These are phyloP conservation scores for Guadua angustifolia DNA, from an alignment of 176 grass and related monocot genomes.

Conservation along the genomic window DNA sequence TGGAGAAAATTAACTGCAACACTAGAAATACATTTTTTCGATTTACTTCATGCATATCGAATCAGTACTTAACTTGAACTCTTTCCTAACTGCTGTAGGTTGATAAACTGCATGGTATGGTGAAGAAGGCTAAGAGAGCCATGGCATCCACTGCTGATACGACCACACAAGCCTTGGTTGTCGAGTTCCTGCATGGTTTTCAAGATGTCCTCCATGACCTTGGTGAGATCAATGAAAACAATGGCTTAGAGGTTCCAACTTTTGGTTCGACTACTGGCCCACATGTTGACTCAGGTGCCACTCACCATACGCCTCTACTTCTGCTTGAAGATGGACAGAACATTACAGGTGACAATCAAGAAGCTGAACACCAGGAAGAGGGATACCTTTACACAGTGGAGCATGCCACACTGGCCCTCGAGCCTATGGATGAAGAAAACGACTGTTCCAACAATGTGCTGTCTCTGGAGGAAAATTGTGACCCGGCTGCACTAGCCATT, in stretches of 20 bases:
- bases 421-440: conserved; percentile 35
- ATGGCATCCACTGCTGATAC: conserved; percentile 54
- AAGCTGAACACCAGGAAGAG: conserved; percentile 44
- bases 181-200: conserved; percentile 61
- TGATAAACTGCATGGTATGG: conserved; percentile 60
- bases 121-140: conserved; percentile 56
- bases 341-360: conserved; percentile 42
- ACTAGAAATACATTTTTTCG: conserved; percentile 33
- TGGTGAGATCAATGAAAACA: conserved; percentile 48
- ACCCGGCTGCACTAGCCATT: conserved; percentile 20
- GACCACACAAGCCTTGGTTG: conserved; percentile 52
- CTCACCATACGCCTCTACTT: conserved; percentile 21
- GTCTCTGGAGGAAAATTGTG: conserved; percentile 26
- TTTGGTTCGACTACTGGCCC: conserved; percentile 29
- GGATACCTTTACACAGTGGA: conserved; percentile 40
- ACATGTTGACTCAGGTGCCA: conserved; percentile 26
- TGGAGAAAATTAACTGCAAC: not conserved
- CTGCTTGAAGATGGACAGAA: conserved; percentile 39
- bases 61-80: conserved; percentile 26
- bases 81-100: conserved; percentile 46
- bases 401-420: conserved; percentile 29
- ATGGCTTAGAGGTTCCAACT: conserved; percentile 33
- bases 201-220: conserved; percentile 64
- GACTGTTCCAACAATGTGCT: conserved; percentile 19
- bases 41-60: conserved; percentile 4